Evolutionary conservation across 2,329 filamentous ascomycete species (phyloP), one percentile per base, ranked within the genome.

Genomic region (Endocalyx cinctus): DNA sequence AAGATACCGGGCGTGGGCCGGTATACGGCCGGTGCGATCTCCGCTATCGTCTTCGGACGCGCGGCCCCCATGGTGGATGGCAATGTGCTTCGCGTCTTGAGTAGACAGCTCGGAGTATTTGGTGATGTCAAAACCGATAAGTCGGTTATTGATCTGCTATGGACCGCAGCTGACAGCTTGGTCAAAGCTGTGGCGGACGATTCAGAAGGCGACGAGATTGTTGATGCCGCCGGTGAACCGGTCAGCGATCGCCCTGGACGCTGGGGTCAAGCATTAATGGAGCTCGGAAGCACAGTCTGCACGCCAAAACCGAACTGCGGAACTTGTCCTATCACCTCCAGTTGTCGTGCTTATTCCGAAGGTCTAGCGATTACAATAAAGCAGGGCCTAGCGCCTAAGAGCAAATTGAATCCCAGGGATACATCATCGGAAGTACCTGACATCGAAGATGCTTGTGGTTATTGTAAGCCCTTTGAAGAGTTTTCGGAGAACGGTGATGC

Each of bases 241-340:
- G 35, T 50, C 11, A 78, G 69, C 34, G 66, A 73, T 33, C 54
- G 70, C 15, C 76, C 77, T 0, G 77, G 77, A 1, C 56, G 69
- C 39, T 81, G 77, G 77, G 78, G 78, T 1, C 77, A 82, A 48
- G 77, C 73, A 1, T 55, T 82, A 17, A 82, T 82, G 77, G 77
- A 82, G 47, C 61, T 82, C 4, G 77, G 77, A 4, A 79, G 75
- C 41, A 82, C 77, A 0, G 51, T 81, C 2, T 82, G 77, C 45
- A 68, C 67, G 6, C 77, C 77, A 1, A 72, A 72, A 43, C 77
- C 77, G 2, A 69, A 72, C 31, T 82, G 77, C 43, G 54, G 52
- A 3, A 46, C 47, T 2, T 77, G 74, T 34, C 74, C 74, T 1
- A 60, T 77, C 29, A 68, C 58, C 1, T 51, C 55, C 3, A 74